Evolutionary conservation across 345 rosid genomes (phyloP), one percentile per base, ranked within the genome.

Genomic region (Lepidium africanum): DNA sequence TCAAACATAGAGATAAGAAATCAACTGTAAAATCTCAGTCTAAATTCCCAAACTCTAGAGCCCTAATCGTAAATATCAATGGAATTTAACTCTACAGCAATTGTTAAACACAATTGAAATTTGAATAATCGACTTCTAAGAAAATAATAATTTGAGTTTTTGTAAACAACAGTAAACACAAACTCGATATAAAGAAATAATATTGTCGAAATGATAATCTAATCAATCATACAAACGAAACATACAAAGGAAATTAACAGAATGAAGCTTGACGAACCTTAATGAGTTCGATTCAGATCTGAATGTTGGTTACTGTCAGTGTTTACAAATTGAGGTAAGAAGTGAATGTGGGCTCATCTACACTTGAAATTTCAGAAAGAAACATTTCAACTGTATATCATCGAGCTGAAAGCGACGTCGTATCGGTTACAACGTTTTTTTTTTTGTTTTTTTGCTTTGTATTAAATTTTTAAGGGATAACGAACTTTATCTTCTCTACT

Each of bases 271-370:
- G 16, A 72, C 58, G 2, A 63, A 72, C 76, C 64, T 55, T 63
- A n/a, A 35, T 15, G 58, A 46, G 36, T 9, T 11, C 16, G 43
- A 63, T 46, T 46, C 70, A 72, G 76, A 72, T 64, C 76, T 72
- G 59, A 33, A 47, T 43, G 36, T 57, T 13, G 13, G 17, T 55
- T 55, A 55, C 64, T 37, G 49, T 37, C 9, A 63, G 57, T 27
- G 50, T 45, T 21, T 27, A 70, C n/a, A 52, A 19, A 70, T 40
- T 45, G 53, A 43, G 61, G 32, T 51, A n/a, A 7, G 5, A 25
- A 30, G 46, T 50, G 27, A 10, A 4, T 30, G 63, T 21, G 23
- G 23, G 60, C 23, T 47, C 73, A 5, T 30, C 6, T 7, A 5
- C 23, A 32, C 17, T 17, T 10, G 27, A 16, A 54, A 35, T 37